Conservation (phyloP, 352 stramenopile genomes). For the Phytophthora ohioensis region DNA sequence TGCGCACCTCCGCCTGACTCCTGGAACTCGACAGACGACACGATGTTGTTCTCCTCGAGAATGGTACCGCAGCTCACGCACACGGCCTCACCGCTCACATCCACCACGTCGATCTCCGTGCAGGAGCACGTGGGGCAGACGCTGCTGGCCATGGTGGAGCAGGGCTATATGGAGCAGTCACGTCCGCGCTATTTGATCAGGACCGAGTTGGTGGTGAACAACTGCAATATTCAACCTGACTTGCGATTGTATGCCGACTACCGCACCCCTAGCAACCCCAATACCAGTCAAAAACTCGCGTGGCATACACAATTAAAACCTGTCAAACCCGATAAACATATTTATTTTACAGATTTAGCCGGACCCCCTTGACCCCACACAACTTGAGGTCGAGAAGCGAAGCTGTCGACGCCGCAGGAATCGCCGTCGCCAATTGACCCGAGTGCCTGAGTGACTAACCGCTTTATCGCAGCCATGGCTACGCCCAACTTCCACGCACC, state of each 20-base stretch:
- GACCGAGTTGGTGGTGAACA: slow-evolving; percentile 40
- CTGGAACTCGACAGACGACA: slow-evolving; percentile 97
- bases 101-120: slow-evolving; percentile 95
- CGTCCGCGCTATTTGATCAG: slow-evolving; percentile 10
- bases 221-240: slow-evolving; percentile 5
- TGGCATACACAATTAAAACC: slow-evolving; percentile 4
- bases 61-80: slow-evolving; percentile 93
- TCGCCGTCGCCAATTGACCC: background rate
- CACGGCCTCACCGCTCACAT: slow-evolving; percentile 89
- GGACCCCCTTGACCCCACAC: slow-evolving; percentile 27
- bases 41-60: slow-evolving; percentile 98
- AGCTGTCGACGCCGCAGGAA: slow-evolving; percentile 13
- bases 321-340: background rate
- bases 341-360: background rate
- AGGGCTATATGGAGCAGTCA: background rate
- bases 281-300: slow-evolving; percentile 23
- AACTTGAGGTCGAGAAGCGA: slow-evolving; percentile 38
- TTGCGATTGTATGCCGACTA: slow-evolving; percentile 6
- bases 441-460: slow-evolving; percentile 5
- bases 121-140: slow-evolving; percentile 96
- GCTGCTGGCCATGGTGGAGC: slow-evolving; percentile 49
- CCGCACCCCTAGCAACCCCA: slow-evolving; percentile 7
- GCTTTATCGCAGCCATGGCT: slow-evolving; percentile 55
- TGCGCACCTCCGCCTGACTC: slow-evolving; percentile 92
- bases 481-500: slow-evolving; percentile 80